phyloP scores from a whole-genome alignment of 1,284 basidiomycete genomes.

The Sporisorium reilianum region DNA sequence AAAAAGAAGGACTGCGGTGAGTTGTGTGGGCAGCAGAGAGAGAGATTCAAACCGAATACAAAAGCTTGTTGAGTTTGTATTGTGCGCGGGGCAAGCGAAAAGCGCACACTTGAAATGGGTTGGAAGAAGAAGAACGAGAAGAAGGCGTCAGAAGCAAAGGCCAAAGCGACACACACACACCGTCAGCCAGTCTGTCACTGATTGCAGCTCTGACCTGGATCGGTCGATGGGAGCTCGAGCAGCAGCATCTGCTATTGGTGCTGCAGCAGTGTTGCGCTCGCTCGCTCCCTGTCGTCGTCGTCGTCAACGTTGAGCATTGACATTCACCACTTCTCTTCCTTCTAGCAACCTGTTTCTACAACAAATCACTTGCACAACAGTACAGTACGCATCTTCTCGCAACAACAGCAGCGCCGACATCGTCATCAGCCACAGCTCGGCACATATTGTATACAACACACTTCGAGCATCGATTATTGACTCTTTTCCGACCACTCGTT shows the following conservation, averaged over 20 bases:
- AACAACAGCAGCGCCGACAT: neutral
- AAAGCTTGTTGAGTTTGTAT: neutral
- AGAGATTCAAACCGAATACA: conserved; percentile 2
- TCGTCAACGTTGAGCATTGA: conserved; percentile 10
- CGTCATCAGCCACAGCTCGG: neutral
- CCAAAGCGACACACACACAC: neutral
- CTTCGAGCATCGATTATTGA: conserved; percentile 1
- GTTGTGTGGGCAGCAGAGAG: neutral
- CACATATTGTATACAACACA: neutral
- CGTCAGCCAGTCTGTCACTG: neutral
- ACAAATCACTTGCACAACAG: conserved; percentile 15
- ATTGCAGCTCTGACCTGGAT: conserved; percentile 7
- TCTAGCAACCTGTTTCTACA: conserved; percentile 14
- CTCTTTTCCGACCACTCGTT: conserved; percentile 9
- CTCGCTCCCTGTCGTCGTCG: conserved; percentile 20
- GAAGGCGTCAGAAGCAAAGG: conserved; percentile 5
- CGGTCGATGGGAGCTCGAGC: conserved; percentile 12
- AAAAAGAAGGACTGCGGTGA: conserved; percentile 25
- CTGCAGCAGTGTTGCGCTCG: conserved; percentile 3
- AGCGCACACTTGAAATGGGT: neutral
- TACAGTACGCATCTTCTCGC: conserved; percentile 27
- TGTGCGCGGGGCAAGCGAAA: conserved; percentile 9
- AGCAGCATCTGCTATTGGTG: neutral
- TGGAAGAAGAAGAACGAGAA: conserved; percentile 18
- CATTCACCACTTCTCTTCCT: conserved; percentile 9